phyloP scores from a whole-genome alignment of 2,329 filamentous ascomycete species.

The Setomelanomma holmii region DNA sequence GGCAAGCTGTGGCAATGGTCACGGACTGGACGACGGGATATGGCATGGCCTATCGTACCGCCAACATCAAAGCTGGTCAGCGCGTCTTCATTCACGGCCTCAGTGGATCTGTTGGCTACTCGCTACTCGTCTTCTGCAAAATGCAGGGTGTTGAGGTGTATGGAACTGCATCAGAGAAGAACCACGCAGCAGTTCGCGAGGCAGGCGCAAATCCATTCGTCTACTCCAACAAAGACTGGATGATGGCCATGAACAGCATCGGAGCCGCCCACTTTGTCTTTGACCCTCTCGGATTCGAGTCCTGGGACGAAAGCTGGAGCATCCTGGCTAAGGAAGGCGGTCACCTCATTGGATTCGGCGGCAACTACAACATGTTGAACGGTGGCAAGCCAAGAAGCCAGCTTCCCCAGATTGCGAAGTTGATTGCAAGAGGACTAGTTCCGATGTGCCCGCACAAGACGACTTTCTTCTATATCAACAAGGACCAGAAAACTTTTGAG shows the following conservation, averaged over 20 bases:
- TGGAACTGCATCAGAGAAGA: conserved; percentile 57
- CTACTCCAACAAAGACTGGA: conserved; percentile 60
- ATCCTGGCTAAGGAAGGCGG: conserved; percentile 52
- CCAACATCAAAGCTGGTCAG: conserved; percentile 53
- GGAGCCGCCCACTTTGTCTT: conserved; percentile 59
- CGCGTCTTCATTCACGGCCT: conserved; percentile 61
- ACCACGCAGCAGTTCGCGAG: conserved; percentile 51
- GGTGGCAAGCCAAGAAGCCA: conserved; percentile 26
- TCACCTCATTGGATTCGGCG: conserved; percentile 39
- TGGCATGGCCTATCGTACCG: conserved; percentile 39
- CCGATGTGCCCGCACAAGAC: conserved; percentile 34
- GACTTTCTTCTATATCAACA: conserved; percentile 36
- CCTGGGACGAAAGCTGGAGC: conserved; percentile 58
- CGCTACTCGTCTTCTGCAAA: conserved; percentile 51
- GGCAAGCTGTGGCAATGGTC: conserved; percentile 51
- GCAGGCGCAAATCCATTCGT: conserved; percentile 55
- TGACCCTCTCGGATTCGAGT: conserved; percentile 60
- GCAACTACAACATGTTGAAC: conserved; percentile 31
- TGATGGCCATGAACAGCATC: conserved; percentile 52
- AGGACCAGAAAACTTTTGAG: conserved; percentile 32
- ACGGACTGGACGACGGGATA: conserved; percentile 56
- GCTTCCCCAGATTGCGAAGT: conserved; percentile 25
- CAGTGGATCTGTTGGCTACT: conserved; percentile 59
- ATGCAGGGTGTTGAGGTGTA: conserved; percentile 57
- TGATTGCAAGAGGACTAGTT: conserved; percentile 31